A percentile compares a stretch with the other conserved stretches of the same genome.
These are phyloP conservation scores for Talaromyces marneffei DNA, from an alignment of 2,329 filamentous ascomycete genomes.

Conservation along the genomic window DNA sequence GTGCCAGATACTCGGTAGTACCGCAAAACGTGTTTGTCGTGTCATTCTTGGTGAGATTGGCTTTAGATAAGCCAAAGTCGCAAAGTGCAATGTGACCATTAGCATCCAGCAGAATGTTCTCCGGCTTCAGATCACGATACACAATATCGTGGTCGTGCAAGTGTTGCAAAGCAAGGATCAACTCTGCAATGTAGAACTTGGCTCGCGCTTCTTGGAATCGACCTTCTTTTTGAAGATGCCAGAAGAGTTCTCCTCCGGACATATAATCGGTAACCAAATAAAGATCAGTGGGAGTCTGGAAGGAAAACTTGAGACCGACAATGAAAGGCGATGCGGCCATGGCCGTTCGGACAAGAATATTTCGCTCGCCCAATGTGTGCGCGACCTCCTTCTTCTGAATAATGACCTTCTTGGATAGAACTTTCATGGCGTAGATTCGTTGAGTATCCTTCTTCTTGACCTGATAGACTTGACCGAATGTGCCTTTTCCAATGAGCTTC, in stretches of 20 bases:
- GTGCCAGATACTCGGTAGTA: conserved; percentile 94
- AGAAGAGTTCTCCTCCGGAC: conserved; percentile 97
- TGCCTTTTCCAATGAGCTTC: conserved; percentile 95
- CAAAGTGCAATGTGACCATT: conserved; percentile 97
- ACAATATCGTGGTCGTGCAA: conserved; percentile 96
- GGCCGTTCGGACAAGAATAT: conserved; percentile 92
- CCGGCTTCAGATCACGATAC: conserved; percentile 93
- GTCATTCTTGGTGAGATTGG: conserved; percentile 92
- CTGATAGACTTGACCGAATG: conserved; percentile 97
- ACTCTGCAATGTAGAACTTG: conserved; percentile 97
- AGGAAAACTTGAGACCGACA: conserved; percentile 95
- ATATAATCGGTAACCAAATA: conserved; percentile 99
- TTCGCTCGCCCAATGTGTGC: conserved; percentile 92
- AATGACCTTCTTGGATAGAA: conserved; percentile 98
- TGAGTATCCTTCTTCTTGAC: conserved; percentile 95
- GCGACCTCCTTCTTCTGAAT: conserved; percentile 99
- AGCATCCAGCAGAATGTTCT: conserved; percentile 93
- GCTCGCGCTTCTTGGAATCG: conserved; percentile 90
- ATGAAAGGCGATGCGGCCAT: conserved; percentile 97
- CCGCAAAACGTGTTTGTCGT: conserved; percentile 99
- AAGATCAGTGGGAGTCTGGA: conserved; percentile 92
- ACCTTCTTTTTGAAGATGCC: conserved; percentile 96
- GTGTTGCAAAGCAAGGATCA: conserved; percentile 91
- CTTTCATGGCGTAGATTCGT: conserved; percentile 98
- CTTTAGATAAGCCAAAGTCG: conserved; percentile 96